phyloP scores from a whole-genome alignment of 371 early-diverging fungal species.

The Homolaphlyctis polyrhiza region DNA sequence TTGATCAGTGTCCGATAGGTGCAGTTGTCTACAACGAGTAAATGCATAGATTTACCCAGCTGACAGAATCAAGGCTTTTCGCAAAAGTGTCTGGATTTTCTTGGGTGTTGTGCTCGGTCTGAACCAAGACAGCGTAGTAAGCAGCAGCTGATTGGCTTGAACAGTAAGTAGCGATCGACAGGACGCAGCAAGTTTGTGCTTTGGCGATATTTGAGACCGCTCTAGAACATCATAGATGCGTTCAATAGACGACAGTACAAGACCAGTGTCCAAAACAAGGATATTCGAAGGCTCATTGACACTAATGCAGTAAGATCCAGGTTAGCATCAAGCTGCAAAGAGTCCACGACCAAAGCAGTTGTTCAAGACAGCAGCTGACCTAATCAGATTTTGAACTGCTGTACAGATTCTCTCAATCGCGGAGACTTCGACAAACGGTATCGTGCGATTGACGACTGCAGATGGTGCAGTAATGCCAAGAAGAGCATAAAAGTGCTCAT shows the following conservation, averaged over 20 bases:
- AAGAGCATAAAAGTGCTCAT: no score
- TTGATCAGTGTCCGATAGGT: no score
- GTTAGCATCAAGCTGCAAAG: no score
- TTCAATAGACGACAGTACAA: not conserved
- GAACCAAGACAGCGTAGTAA: not conserved
- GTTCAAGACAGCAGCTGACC: not conserved
- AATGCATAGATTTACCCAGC: not conserved
- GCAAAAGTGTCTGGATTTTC: not conserved
- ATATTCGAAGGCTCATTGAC: not conserved
- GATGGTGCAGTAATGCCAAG: no score
- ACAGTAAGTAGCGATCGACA: no score
- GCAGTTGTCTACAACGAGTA: no score
- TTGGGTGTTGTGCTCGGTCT: conserved; percentile 1
- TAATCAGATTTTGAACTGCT: not conserved
- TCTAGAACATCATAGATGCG: no score
- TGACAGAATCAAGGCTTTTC: not conserved
- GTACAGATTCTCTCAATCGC: not conserved
- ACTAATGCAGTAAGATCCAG: not conserved
- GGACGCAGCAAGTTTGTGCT: no score
- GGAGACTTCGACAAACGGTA: no score
- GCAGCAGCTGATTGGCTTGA: not conserved
- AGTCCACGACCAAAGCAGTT: no score
- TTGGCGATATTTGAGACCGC: no score
- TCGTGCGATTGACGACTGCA: no score
- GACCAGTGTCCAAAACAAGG: not conserved